Evolutionary conservation across 176 grass and related monocot species (phyloP).

Genomic region (Zoysia pacifica): DNA sequence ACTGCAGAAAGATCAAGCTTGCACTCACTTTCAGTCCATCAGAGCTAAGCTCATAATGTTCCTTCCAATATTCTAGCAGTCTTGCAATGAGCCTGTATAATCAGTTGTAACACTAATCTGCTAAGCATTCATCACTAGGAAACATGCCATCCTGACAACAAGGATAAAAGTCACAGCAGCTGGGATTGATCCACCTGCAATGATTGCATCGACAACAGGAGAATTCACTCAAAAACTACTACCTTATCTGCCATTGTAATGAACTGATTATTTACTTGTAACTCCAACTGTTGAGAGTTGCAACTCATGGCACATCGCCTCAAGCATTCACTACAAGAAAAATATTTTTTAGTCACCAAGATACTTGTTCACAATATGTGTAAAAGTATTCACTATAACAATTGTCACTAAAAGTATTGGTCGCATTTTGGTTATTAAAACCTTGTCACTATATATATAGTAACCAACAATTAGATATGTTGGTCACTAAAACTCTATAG

Average conservation of each 20-base stretch:
- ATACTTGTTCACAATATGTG: too few relatives aligned
- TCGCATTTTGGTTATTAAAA: too few relatives aligned
- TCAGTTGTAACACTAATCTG: background rate
- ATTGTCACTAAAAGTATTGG: too few relatives aligned
- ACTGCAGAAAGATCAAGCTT: conserved; percentile 75
- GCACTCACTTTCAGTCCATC: conserved; percentile 78
- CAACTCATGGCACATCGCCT: background rate
- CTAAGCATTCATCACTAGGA: background rate
- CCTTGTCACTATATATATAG: too few relatives aligned
- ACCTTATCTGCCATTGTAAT: conserved; percentile 6
- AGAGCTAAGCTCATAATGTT: conserved; percentile 8
- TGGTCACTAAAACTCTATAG: too few relatives aligned
- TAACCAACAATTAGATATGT: too few relatives aligned
- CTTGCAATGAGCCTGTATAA: background rate
- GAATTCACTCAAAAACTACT: conserved; percentile 15
- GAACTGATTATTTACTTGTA: conserved; percentile 29
- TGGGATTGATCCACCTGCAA: conserved; percentile 30
- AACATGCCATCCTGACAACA: conserved; percentile 8
- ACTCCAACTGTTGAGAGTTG: background rate
- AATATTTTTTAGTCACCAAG: too few relatives aligned
- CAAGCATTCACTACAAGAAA: too few relatives aligned
- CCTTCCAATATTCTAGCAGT: background rate
- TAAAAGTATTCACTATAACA: too few relatives aligned
- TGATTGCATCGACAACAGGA: background rate
- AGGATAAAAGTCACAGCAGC: conserved; percentile 32